Percentiles rank a stretch among this genome's conserved stretches.
These are phyloP conservation scores for Agapanthus africanus DNA, from an alignment of 106 monocot species.

Conservation along the genomic window DNA sequence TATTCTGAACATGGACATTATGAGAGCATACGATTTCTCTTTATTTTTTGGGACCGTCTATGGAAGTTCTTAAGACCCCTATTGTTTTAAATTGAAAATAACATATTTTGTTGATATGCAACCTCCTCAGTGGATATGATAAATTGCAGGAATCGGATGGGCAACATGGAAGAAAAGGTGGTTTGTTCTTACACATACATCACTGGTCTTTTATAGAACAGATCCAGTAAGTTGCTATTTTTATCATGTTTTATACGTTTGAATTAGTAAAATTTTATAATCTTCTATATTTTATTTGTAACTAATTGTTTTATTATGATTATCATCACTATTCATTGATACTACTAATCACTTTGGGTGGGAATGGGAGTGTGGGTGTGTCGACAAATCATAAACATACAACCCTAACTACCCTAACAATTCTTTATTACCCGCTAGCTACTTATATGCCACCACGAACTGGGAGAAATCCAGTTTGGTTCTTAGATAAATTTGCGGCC, in stretches of 20 bases:
- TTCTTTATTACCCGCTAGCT: neutral
- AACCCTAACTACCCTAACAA: no score
- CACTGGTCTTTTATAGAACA: constrained; percentile 67
- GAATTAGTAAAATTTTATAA: neutral
- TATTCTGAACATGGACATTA: neutral
- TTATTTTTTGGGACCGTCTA: neutral
- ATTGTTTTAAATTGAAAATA: neutral
- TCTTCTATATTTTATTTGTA: neutral
- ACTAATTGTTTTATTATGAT: neutral
- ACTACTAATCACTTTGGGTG: constrained; percentile 3
- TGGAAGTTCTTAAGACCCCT: neutral
- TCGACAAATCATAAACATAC: neutral
- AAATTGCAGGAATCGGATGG: constrained; percentile 73
- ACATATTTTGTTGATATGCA: neutral
- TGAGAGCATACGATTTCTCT: neutral
- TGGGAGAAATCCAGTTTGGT: neutral
- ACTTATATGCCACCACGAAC: neutral
- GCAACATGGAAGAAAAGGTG: constrained; percentile 88
- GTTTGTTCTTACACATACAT: constrained; percentile 84
- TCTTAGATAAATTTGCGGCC: neutral
- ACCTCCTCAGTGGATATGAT: neutral
- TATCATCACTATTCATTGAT: neutral
- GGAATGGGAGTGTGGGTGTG: neutral
- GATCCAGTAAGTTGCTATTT: constrained; percentile 55
- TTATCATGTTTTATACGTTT: neutral